Evolutionary conservation across 106 monocot species (phyloP).

Genomic region (Platanthera zijinensis): DNA sequence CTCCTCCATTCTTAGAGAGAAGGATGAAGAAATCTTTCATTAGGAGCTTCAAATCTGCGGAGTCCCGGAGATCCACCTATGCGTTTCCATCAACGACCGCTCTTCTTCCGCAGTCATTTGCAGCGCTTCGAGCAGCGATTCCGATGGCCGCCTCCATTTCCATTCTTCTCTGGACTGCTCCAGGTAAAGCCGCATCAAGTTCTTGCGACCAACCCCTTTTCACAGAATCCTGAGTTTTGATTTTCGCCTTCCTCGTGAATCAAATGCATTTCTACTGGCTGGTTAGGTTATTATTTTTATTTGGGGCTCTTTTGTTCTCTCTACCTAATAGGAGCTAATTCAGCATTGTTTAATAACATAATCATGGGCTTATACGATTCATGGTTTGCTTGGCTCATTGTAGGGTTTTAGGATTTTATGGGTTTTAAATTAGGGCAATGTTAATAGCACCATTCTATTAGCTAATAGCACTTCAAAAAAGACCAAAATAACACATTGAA

Average conservation of each 20-base stretch:
- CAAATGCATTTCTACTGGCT: background rate
- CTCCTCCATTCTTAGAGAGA: slow-evolving; percentile 6
- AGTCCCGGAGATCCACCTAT: background rate
- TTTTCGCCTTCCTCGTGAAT: background rate
- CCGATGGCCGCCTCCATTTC: slow-evolving; percentile 41
- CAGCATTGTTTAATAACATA: no score
- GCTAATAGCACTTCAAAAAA: no score
- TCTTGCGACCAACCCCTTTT: background rate
- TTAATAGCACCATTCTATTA: no score
- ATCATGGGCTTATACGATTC: no score
- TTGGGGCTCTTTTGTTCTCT: no score
- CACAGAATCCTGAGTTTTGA: background rate
- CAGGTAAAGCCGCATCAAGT: slow-evolving; percentile 26
- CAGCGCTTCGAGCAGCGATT: slow-evolving; percentile 11
- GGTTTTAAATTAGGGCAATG: no score
- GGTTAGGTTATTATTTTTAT: no score
- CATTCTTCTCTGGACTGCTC: slow-evolving; percentile 44
- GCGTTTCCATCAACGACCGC: background rate
- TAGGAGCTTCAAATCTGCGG: background rate
- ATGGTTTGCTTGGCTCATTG: no score
- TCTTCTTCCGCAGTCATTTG: background rate
- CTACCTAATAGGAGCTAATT: no score
- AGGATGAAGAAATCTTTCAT: slow-evolving; percentile 1
- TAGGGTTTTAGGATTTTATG: no score
- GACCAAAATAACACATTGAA: no score